A percentile compares a stretch with the other conserved stretches of the same genome.
Evolutionary conservation across 2,329 filamentous ascomycete genomes (phyloP).

Genomic region (Tolypocladium cylindrosporum): DNA sequence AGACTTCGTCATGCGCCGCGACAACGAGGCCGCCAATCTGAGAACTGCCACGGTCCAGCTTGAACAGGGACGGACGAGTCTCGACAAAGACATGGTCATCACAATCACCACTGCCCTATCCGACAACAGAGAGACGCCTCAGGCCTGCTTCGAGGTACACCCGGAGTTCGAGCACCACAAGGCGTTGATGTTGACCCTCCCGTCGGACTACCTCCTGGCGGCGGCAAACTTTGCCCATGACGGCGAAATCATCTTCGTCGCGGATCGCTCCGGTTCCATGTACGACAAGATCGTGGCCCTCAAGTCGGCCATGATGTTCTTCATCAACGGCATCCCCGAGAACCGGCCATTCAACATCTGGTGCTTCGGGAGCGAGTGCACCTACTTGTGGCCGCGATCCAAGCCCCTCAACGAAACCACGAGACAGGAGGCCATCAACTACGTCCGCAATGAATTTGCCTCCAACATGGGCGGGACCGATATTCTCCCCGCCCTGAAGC

Average conservation of each 20-base stretch:
- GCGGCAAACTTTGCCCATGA: neutral
- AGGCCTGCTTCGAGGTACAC: conserved; percentile 2
- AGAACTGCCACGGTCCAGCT: conserved; percentile 1
- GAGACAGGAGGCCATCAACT: neutral
- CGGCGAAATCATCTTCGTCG: conserved; percentile 4
- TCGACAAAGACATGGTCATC: conserved; percentile 5
- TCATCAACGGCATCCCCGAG: conserved; percentile 44
- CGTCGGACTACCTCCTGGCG: neutral
- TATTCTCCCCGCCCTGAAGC: conserved; percentile 1
- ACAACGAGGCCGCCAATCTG: neutral
- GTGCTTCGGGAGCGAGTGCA: conserved; percentile 16
- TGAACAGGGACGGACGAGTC: neutral
- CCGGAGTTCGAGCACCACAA: conserved; percentile 1
- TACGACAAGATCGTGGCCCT: conserved; percentile 34
- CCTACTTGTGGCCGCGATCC: conserved; percentile 1
- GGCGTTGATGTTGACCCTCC: conserved; percentile 2
- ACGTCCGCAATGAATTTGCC: neutral
- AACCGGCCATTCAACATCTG: conserved; percentile 30
- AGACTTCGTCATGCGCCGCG: conserved; percentile 4
- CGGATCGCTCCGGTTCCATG: conserved; percentile 30
- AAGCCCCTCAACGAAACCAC: neutral
- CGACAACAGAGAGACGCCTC: neutral
- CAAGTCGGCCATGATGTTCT: conserved; percentile 40
- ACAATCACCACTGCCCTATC: neutral
- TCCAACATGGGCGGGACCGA: conserved; percentile 5